Conservation (phyloP, 2,329 filamentous ascomycete species). For the Emergomyces africanus region DNA sequence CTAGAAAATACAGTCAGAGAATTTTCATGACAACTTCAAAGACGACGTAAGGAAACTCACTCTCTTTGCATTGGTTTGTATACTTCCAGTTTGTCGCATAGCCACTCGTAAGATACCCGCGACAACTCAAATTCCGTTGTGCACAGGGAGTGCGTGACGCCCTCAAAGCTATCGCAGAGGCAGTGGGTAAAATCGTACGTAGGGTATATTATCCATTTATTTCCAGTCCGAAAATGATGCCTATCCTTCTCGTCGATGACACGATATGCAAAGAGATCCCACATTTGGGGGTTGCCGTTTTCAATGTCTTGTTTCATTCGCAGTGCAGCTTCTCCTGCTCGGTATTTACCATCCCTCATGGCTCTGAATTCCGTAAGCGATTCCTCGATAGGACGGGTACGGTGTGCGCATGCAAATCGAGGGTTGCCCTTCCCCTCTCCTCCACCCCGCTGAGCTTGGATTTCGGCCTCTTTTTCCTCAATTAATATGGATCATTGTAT, state of each 20-base stretch:
- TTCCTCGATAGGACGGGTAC: conserved; percentile 58
- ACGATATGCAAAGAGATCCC: conserved; percentile 87
- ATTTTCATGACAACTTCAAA: background rate
- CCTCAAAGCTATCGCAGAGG: conserved; percentile 82
- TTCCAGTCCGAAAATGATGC: conserved; percentile 62
- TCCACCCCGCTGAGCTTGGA: conserved; percentile 73
- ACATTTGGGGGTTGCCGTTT: conserved; percentile 85
- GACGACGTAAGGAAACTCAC: background rate
- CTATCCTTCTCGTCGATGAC: conserved; percentile 50
- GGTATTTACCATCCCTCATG: conserved; percentile 87
- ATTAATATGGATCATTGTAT: background rate
- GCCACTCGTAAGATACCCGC: conserved; percentile 79
- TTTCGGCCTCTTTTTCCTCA: conserved; percentile 48
- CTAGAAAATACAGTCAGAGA: conserved; percentile 13
- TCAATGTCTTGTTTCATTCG: conserved; percentile 86
- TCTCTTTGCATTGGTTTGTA: conserved; percentile 93
- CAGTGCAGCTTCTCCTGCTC: conserved; percentile 67
- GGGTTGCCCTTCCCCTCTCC: conserved; percentile 53
- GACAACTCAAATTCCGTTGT: conserved; percentile 85
- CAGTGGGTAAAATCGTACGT: conserved; percentile 91
- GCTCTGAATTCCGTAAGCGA: conserved; percentile 73
- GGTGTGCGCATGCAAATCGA: conserved; percentile 69
- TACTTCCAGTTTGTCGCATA: conserved; percentile 68
- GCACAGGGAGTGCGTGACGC: conserved; percentile 82
- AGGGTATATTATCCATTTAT: conserved; percentile 84